phyloP scores from a whole-genome alignment of 148 eudicot genomes.

The Talinum fruticosum region DNA sequence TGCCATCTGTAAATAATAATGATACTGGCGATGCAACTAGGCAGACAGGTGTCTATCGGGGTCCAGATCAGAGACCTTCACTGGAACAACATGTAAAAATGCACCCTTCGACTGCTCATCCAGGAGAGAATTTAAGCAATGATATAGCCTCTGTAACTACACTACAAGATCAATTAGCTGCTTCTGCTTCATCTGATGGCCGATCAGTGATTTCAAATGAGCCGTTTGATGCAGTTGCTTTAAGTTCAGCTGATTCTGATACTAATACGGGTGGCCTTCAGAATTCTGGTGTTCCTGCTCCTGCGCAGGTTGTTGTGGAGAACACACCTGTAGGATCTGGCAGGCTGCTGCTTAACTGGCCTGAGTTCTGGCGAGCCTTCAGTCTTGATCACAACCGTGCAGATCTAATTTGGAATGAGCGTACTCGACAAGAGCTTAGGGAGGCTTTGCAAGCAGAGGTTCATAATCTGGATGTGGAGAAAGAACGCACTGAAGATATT shows the following conservation, averaged over 20 bases:
- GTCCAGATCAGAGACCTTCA: constrained; percentile 44
- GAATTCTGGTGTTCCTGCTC: constrained; percentile 63
- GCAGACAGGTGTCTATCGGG: constrained; percentile 39
- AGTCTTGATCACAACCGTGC: constrained; percentile 98
- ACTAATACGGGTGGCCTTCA: constrained; percentile 38
- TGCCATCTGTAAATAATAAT: constrained; percentile 35
- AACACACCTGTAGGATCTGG: constrained; percentile 90
- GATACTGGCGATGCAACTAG: constrained; percentile 46
- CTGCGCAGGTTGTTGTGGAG: constrained; percentile 97
- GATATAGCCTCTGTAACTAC: constrained; percentile 36
- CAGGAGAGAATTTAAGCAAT: constrained; percentile 45
- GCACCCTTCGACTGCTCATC: constrained; percentile 37
- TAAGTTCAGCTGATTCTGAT: constrained; percentile 44
- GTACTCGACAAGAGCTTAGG: constrained; percentile 89
- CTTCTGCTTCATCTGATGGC: constrained; percentile 42
- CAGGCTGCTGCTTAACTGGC: constrained; percentile 92
- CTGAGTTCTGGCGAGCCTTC: constrained; percentile 97
- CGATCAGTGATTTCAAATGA: constrained; percentile 33
- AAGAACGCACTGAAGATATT: constrained; percentile 91
- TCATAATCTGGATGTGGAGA: constrained; percentile 91
- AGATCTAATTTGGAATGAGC: constrained; percentile 97
- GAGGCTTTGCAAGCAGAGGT: constrained; percentile 93
- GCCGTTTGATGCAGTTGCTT: constrained; percentile 33
- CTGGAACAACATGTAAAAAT: constrained; percentile 38
- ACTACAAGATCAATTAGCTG: constrained; percentile 39